Percentiles rank a stretch among this genome's conserved stretches.
phyloP scores from a whole-genome alignment of 2,329 filamentous ascomycete species.

The Pseudocercospora fijiensis region DNA sequence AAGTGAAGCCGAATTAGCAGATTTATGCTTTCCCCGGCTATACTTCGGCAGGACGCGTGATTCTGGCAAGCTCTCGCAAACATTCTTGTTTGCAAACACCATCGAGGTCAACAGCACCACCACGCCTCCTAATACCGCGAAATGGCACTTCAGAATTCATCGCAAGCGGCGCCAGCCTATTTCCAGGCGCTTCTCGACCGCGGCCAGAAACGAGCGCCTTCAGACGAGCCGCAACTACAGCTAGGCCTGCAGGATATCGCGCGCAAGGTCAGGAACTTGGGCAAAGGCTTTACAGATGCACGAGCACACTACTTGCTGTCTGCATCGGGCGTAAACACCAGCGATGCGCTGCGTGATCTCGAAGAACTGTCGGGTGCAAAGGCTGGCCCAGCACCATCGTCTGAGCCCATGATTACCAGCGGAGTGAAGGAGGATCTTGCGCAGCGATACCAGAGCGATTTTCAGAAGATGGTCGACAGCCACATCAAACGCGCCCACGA shows the following conservation, averaged over 20 bases:
- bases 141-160: slow-evolving; percentile 19
- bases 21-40: neutral
- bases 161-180: slow-evolving; percentile 51
- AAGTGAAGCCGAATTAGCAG: neutral
- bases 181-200: slow-evolving; percentile 65
- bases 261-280: slow-evolving; percentile 71
- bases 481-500: slow-evolving; percentile 74
- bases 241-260: slow-evolving; percentile 86
- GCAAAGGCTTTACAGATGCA: slow-evolving; percentile 57
- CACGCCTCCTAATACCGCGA: neutral
- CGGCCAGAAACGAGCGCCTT: slow-evolving; percentile 66
- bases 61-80: neutral
- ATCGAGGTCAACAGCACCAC: neutral
- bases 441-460: slow-evolving; percentile 55
- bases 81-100: neutral
- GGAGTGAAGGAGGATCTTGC: slow-evolving; percentile 37
- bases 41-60: neutral
- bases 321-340: slow-evolving; percentile 87
- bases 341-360: slow-evolving; percentile 80
- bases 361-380: slow-evolving; percentile 32
- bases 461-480: slow-evolving; percentile 53
- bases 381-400: slow-evolving; percentile 12
- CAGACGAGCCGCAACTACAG: slow-evolving; percentile 83
- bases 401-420: slow-evolving; percentile 4
- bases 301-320: slow-evolving; percentile 84